A percentile compares a stretch with the other conserved stretches of the same genome.
These are phyloP conservation scores for Cryptosporidium ubiquitum DNA, from an alignment of 169 alveolate genomes.

Conservation along the genomic window DNA sequence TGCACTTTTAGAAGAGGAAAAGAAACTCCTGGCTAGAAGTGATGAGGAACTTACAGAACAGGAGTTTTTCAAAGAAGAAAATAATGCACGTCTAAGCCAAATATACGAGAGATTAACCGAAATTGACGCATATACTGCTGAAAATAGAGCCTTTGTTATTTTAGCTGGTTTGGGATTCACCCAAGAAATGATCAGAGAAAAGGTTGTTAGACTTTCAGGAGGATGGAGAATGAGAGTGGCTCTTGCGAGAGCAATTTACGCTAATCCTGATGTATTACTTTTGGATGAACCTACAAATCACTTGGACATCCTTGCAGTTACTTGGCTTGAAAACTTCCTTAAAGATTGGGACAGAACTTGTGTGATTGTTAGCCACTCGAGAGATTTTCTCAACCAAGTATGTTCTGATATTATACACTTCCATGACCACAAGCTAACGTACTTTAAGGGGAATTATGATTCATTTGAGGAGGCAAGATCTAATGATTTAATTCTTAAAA, in stretches of 20 bases:
- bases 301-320: conserved; percentile 93
- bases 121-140: conserved; percentile 93
- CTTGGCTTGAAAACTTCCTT: conserved; percentile 95
- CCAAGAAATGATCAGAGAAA: conserved; percentile 85
- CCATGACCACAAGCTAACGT: conserved; percentile 84
- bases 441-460: conserved; percentile 95
- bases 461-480: conserved; percentile 91
- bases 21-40: conserved; percentile 79
- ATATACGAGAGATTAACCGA: conserved; percentile 88
- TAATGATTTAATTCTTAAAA: conserved; percentile 87
- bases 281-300: conserved; percentile 95
- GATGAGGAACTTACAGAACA: conserved; percentile 80
- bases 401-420: conserved; percentile 95
- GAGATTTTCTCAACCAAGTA: conserved; percentile 94
- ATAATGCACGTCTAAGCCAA: conserved; percentile 81
- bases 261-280: conserved; percentile 91
- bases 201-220: conserved; percentile 90
- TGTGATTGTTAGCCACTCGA: conserved; percentile 95
- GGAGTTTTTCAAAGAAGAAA: conserved; percentile 75
- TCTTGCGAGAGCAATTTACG: conserved; percentile 84
- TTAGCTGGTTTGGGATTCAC: conserved; percentile 93
- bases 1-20: conserved; percentile 87
- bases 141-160: conserved; percentile 89
- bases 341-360: conserved; percentile 90
- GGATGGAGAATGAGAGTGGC: conserved; percentile 84